These are phyloP conservation scores for Coriolopsis trogii DNA, from an alignment of 1,284 basidiomycete genomes.

Conservation along the genomic window DNA sequence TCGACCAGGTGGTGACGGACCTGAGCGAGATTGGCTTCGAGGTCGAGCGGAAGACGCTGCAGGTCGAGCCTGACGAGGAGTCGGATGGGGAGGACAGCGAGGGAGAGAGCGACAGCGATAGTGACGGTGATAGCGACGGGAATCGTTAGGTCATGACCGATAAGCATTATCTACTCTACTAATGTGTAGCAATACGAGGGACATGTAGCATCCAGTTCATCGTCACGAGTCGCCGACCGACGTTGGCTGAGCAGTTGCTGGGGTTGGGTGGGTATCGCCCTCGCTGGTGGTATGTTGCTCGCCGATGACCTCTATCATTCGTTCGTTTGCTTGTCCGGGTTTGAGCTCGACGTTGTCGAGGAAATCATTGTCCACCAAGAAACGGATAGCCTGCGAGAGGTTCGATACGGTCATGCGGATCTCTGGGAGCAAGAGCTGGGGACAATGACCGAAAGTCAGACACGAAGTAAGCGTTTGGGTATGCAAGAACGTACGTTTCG, in stretches of 20 bases:
- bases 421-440: slow-evolving; percentile 83
- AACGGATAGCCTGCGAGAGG: slow-evolving; percentile 91
- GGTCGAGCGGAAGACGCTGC: slow-evolving; percentile 74
- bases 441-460: background rate
- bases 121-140: slow-evolving; percentile 34
- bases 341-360: slow-evolving; percentile 81
- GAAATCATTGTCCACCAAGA: slow-evolving; percentile 92
- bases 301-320: slow-evolving; percentile 63
- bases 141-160: too few species aligned
- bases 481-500: slow-evolving; percentile 65
- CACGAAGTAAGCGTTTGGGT: too few species aligned
- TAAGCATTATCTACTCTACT: slow-evolving; percentile 20
- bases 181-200: slow-evolving; percentile 22
- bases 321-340: slow-evolving; percentile 77
- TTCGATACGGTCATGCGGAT: slow-evolving; percentile 91
- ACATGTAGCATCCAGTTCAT: slow-evolving; percentile 22
- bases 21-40: slow-evolving; percentile 75
- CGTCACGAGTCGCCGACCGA: background rate
- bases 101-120: slow-evolving; percentile 34
- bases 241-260: background rate
- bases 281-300: slow-evolving; percentile 21
- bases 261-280: background rate
- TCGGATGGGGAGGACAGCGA: slow-evolving; percentile 37
- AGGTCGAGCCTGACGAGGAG: slow-evolving; percentile 54
- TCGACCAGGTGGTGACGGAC: slow-evolving; percentile 70